phyloP scores from a whole-genome alignment of 228 moss, liverwort and hornwort genomes.

The Sphagnum fallax region DNA sequence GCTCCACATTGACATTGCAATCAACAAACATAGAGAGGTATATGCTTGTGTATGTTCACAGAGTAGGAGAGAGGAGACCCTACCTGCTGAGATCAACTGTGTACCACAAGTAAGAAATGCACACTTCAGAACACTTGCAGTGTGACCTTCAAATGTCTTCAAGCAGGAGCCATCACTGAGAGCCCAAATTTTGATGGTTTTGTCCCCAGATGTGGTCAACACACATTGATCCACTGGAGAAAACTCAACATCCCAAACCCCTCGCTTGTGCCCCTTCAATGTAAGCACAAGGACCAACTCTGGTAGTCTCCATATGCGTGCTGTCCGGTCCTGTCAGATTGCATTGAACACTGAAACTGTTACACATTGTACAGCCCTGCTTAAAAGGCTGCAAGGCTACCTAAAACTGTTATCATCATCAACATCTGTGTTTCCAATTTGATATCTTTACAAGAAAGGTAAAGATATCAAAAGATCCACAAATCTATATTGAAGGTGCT shows the following conservation, averaged over 20 bases:
- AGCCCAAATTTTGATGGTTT: constrained; percentile 95
- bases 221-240: constrained; percentile 95
- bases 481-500: too few relatives aligned
- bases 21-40: too few relatives aligned
- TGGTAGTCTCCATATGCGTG: constrained; percentile 89
- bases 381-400: neutral
- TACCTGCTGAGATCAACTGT: constrained; percentile 87
- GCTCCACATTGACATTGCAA: too few relatives aligned
- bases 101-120: constrained; percentile 87
- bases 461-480: too few relatives aligned
- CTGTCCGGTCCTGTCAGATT: constrained; percentile 73
- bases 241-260: constrained; percentile 96
- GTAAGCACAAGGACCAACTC: constrained; percentile 72
- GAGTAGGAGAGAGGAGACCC: neutral
- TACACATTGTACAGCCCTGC: neutral
- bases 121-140: constrained; percentile 84
- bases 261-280: constrained; percentile 82
- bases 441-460: too few relatives aligned
- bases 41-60: too few relatives aligned
- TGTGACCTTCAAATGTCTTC: constrained; percentile 94
- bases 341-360: neutral
- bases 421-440: too few relatives aligned
- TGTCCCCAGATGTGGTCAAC: constrained; percentile 86
- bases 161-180: constrained; percentile 89
- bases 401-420: too few relatives aligned